Conservation (phyloP, 2,329 filamentous ascomycete species). For the Sarocladium strictum region DNA sequence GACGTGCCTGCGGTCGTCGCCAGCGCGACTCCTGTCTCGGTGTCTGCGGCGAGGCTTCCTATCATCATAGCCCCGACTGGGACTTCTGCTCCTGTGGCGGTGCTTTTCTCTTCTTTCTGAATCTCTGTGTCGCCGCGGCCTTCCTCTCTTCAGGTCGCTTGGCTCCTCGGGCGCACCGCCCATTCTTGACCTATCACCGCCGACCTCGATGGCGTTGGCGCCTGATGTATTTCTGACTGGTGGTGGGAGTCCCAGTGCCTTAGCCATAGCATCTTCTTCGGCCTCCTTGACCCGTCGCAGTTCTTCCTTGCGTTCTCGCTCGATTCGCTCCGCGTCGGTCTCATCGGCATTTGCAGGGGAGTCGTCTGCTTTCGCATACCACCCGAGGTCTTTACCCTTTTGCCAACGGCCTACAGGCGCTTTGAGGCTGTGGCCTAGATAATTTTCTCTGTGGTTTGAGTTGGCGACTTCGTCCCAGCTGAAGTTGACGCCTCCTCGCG, state of each 20-base stretch:
- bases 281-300: constrained; percentile 79
- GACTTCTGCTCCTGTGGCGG: constrained; percentile 31
- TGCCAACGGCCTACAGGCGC: constrained; percentile 92
- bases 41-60: constrained; percentile 23
- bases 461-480: constrained; percentile 92
- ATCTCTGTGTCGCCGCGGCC: constrained; percentile 23
- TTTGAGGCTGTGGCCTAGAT: constrained; percentile 85
- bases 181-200: constrained; percentile 10
- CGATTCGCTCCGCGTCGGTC: constrained; percentile 52
- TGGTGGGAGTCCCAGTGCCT: constrained; percentile 73
- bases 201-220: constrained; percentile 64
- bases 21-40: constrained; percentile 25
- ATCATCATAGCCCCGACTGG: constrained; percentile 21
- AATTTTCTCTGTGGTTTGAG: constrained; percentile 82
- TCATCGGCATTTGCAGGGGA: constrained; percentile 42
- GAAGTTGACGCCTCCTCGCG: constrained; percentile 90
- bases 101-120: constrained; percentile 24
- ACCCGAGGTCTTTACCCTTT: constrained; percentile 61
- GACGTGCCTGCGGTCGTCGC: constrained; percentile 13
- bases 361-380: constrained; percentile 56
- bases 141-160: constrained; percentile 22
- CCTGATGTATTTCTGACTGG: constrained; percentile 52
- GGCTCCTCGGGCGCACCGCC: constrained; percentile 16
- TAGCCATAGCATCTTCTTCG: constrained; percentile 85
- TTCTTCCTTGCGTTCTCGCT: constrained; percentile 66